These are phyloP conservation scores for Penstemon newberryi DNA, from an alignment of 257 asterid genomes.

Conservation along the genomic window DNA sequence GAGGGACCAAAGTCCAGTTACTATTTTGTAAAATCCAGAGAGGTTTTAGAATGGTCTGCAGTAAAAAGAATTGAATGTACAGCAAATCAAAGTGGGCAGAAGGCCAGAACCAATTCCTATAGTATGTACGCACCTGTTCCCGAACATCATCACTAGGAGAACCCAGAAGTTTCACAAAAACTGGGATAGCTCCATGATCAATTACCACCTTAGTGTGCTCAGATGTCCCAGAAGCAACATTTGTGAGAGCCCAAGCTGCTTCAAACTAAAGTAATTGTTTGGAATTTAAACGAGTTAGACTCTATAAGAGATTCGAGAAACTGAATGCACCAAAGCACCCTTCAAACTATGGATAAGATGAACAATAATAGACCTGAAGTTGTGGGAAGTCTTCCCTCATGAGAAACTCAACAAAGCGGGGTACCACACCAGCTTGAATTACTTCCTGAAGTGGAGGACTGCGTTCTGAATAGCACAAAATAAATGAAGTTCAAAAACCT, in stretches of 20 bases:
- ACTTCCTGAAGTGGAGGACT: conserved; percentile 90
- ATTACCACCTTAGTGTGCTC: conserved; percentile 87
- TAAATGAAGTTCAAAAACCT: conserved; percentile 11
- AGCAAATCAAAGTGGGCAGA: background rate
- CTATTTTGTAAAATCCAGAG: background rate
- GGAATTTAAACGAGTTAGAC: background rate
- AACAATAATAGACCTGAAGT: conserved; percentile 59
- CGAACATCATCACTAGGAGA: conserved; percentile 92
- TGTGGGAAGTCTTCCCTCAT: conserved; percentile 79
- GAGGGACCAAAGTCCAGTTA: background rate
- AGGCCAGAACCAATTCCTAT: background rate
- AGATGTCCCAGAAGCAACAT: conserved; percentile 92
- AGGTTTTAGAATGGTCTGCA: background rate
- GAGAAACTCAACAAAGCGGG: conserved; percentile 78
- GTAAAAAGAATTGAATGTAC: background rate
- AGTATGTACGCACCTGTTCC: conserved; percentile 60
- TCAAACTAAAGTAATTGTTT: conserved; percentile 55
- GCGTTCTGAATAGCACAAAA: conserved; percentile 46
- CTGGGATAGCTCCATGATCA: conserved; percentile 85
- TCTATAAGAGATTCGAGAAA: background rate
- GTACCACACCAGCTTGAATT: conserved; percentile 81
- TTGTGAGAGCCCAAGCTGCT: conserved; percentile 98
- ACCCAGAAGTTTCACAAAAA: conserved; percentile 73
- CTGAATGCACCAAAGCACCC: background rate
- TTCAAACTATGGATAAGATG: background rate